Evolutionary conservation across 441 rosid genomes (phyloP).

Genomic region (Corymbia calophylla): DNA sequence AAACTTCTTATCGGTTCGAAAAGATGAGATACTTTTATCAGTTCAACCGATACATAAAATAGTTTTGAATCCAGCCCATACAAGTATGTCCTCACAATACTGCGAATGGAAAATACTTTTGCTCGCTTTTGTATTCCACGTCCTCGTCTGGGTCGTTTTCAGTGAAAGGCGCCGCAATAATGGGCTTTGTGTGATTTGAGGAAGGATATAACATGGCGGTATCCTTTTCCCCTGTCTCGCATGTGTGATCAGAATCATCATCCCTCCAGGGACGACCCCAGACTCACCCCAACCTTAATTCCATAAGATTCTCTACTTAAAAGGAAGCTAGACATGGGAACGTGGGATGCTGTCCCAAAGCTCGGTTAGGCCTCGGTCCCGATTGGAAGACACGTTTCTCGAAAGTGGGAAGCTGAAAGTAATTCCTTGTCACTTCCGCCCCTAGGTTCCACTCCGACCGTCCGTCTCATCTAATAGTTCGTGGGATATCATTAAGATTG

Average conservation of each 20-base stretch:
- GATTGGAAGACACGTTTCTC: neutral
- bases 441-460: neutral
- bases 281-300: neutral
- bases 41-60: neutral
- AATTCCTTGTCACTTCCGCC: neutral
- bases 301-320: neutral
- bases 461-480: neutral
- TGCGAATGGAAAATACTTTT: neutral
- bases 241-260: neutral
- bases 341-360: neutral
- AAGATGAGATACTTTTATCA: neutral
- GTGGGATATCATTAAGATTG: neutral
- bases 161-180: neutral
- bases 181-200: neutral
- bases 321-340: neutral
- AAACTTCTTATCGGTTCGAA: neutral
- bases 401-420: neutral
- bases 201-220: neutral
- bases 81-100: neutral
- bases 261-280: neutral
- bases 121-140: neutral
- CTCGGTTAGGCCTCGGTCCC: neutral
- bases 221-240: neutral
- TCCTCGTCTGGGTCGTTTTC: neutral
- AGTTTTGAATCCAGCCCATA: neutral